Base-by-base conservation (phyloP, 2,329 filamentous ascomycete species). In the Parastagonospora avenae region DNA sequence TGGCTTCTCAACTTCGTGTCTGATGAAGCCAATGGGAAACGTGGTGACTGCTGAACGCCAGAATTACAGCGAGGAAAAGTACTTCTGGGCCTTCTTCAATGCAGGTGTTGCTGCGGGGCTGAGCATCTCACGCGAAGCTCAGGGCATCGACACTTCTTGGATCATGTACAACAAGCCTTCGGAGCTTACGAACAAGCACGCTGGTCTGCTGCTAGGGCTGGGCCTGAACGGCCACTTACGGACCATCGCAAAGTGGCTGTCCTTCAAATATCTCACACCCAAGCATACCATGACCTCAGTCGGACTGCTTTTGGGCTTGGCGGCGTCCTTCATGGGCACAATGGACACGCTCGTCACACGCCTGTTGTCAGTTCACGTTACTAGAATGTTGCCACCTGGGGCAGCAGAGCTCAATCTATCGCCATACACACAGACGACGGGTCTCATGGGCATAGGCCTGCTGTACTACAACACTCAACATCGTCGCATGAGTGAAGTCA, bases 281-380 rank as follows among this genome's bases (percentile, higher is more conserved):
- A 99, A 99, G 68, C 95, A 99, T 73, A 96, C 92, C 24, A 99
- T 99, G 94, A 97, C 94, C 19, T 97, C 94, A 1, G 93, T 99
- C 47, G 94, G 94, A 8, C 80, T 99, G n/a, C 81, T 99, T 2
- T 80, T 99, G 0, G 94, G 94, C 1, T 80, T 99, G 14, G 92
- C 94, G 8, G 94, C 91, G 24, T 97, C 94, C 1, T 96, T 96
- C 69, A 82, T 97, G 60, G 94, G 95, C 1, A 97, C 92, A 2
- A 97, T 97, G 93, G 94, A 99, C 71, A 94, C 91, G 2, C 81
- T 97, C 27, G 93, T 97, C 54, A 97, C 94, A 8, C 86, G 94
- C 19, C 80, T 99, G 32, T 80, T 99, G 4, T 99, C 94, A 2
- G 93, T 99, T 1, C 94, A 99, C 73, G 92, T 97, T 46, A 97